phyloP scores from a whole-genome alignment of 2,329 filamentous ascomycete species.

The Pseudodiploospora longispora region DNA sequence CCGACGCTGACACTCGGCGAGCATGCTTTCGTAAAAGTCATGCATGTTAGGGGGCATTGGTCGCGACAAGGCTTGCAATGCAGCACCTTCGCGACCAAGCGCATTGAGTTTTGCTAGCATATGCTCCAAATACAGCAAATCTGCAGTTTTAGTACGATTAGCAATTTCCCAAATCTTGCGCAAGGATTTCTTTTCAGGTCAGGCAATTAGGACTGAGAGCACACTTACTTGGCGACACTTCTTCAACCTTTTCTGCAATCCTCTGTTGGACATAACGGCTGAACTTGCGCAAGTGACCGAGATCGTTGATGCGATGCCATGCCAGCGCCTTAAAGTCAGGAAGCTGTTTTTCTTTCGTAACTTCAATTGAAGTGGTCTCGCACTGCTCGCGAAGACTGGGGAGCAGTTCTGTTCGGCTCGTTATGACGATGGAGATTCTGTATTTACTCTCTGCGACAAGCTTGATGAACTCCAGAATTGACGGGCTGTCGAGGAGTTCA shows the following conservation, averaged over 20 bases:
- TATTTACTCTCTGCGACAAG: conserved; percentile 16
- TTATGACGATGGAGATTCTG: conserved; percentile 19
- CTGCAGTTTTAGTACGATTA: conserved; percentile 9
- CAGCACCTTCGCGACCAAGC: conserved; percentile 24
- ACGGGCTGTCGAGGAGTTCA: conserved; percentile 14
- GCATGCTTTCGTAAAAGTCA: conserved; percentile 17
- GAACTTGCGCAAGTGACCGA: conserved; percentile 18
- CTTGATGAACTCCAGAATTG: conserved; percentile 15
- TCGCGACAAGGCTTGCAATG: conserved; percentile 20
- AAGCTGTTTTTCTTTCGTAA: conserved; percentile 19
- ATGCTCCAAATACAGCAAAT: conserved; percentile 29
- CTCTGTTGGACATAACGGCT: conserved; percentile 20
- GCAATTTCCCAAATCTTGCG: background rate
- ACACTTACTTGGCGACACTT: conserved; percentile 22
- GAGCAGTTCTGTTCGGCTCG: conserved; percentile 13
- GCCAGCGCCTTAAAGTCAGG: conserved; percentile 20
- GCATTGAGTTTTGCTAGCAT: conserved; percentile 21
- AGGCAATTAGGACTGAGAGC: rapidly evolving
- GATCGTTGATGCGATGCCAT: conserved; percentile 18
- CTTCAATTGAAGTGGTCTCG: conserved; percentile 8
- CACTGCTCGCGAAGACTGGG: conserved; percentile 5
- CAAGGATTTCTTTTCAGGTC: background rate
- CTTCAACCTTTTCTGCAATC: conserved; percentile 20
- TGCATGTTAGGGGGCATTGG: conserved; percentile 15
- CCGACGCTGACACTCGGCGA: conserved; percentile 18